phyloP scores from a whole-genome alignment of 2,329 filamentous ascomycete species.

The Aspergillus pseudoglaucus region DNA sequence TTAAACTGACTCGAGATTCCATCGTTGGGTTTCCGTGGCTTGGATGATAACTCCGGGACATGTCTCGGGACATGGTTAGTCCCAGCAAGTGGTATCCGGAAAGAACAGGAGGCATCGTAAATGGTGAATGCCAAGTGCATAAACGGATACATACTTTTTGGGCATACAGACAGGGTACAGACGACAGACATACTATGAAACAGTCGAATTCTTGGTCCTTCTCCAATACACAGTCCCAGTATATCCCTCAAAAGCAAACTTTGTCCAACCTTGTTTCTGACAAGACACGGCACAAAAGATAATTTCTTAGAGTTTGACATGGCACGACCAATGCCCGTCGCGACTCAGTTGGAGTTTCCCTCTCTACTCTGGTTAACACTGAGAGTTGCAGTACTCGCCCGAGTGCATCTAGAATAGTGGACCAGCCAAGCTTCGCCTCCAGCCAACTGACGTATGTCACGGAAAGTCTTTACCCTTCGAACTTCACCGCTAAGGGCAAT shows the following conservation, averaged over 20 bases:
- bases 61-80: background rate
- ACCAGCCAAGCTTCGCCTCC: background rate
- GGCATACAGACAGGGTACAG: too few relatives aligned
- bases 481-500: background rate
- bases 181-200: too few relatives aligned
- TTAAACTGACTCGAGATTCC: background rate
- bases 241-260: background rate
- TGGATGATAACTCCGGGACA: background rate
- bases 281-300: too few relatives aligned
- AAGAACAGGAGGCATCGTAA: background rate
- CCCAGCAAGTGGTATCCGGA: background rate
- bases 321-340: too few relatives aligned
- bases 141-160: too few relatives aligned
- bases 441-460: background rate
- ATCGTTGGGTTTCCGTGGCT: background rate
- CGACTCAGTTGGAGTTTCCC: too few relatives aligned
- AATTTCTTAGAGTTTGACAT: too few relatives aligned
- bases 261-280: background rate
- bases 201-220: background rate
- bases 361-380: too few relatives aligned
- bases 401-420: background rate
- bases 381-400: too few relatives aligned
- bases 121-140: background rate
- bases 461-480: background rate
- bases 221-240: background rate